Conservation (phyloP, 805 yeast species). For the Barnettozyma wickerhamii region DNA sequence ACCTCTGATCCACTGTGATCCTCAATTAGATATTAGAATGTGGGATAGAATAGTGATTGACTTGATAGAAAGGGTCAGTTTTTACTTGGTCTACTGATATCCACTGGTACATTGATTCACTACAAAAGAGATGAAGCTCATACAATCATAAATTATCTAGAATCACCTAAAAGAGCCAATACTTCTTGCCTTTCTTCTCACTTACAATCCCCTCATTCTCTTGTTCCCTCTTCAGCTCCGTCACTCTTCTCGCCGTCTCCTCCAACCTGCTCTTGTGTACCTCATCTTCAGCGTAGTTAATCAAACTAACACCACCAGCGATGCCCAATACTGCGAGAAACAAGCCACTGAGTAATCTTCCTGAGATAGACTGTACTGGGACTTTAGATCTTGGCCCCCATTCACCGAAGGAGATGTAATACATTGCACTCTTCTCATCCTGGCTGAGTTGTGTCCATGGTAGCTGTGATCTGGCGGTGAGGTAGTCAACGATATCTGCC, state of each 20-base stretch:
- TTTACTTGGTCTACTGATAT: too few species aligned
- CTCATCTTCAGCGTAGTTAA: constrained; percentile 19
- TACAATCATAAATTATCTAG: too few species aligned
- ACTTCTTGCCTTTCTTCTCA: constrained; percentile 4
- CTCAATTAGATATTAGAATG: too few species aligned
- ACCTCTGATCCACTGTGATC: too few species aligned
- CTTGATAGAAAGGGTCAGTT: too few species aligned
- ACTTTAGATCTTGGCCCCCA: constrained; percentile 32
- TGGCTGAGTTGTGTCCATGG: constrained; percentile 29
- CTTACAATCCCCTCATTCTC: constrained; percentile 3
- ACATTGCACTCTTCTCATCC: constrained; percentile 28
- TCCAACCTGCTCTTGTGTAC: constrained; percentile 15
- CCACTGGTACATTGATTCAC: too few species aligned
- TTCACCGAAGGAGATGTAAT: constrained; percentile 33
- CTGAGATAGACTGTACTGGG: constrained; percentile 9
- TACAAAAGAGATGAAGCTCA: too few species aligned
- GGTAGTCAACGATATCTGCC: constrained; percentile 33
- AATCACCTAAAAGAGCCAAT: constrained; percentile 2
- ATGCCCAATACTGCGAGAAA: constrained; percentile 17
- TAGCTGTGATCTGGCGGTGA: constrained; percentile 28
- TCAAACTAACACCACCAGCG: constrained; percentile 17
- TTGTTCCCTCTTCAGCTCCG: constrained; percentile 2
- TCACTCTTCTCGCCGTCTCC: constrained; percentile 6
- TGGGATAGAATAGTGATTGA: too few species aligned
- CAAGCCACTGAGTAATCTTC: constrained; percentile 15